Evolutionary conservation across 148 eudicot species (phyloP), one percentile per base, ranked within the genome.

Genomic region (Chenopodium formosanum): DNA sequence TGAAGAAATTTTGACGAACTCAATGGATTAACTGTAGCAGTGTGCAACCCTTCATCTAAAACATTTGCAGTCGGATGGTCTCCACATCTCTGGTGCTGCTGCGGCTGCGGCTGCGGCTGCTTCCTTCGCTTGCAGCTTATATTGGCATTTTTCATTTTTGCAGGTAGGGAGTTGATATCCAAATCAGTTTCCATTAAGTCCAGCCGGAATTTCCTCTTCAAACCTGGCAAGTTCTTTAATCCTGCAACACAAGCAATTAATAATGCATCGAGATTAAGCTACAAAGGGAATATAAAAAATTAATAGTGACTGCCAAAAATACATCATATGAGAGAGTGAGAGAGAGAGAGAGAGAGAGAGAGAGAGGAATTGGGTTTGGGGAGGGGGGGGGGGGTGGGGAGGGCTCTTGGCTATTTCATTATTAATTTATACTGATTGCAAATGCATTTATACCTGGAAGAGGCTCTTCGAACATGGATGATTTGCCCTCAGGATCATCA

Each of bases 151-250:
- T 69, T 77, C 66, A 48, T 44, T 73, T 86, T 83, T 46, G 86
- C 44, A 4, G 85, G 70, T 29, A 78, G 74, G 62, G 80, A 63
- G 71, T 80, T 67, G 40, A 56, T 10, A 22, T 89, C 89, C 71
- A 84, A 37, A 68, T 70, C 85, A 79, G 75, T 77, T 73, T 50
- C 85, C 27, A 86, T 81, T 8, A 84, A 63, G 64, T 89, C 88
- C n/a, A 80, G 85, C 4, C 47, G 71, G 29, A 70, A 73, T 82
- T 92, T 94, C 83, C 98, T 93, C 92, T 93, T 94, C 46, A 86
- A 82, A 74, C 98, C 95, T 31, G 98, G 95, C 78, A 87, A 77
- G 67, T 56, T 86, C 84, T 84, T 94, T 85, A 94, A 85, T 50
- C 95, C 98, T 94, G 83, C 75, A 78, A 71, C 50, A 73, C 27